Conservation (phyloP, 78 protist species). For the Monosiga brevicollis region DNA sequence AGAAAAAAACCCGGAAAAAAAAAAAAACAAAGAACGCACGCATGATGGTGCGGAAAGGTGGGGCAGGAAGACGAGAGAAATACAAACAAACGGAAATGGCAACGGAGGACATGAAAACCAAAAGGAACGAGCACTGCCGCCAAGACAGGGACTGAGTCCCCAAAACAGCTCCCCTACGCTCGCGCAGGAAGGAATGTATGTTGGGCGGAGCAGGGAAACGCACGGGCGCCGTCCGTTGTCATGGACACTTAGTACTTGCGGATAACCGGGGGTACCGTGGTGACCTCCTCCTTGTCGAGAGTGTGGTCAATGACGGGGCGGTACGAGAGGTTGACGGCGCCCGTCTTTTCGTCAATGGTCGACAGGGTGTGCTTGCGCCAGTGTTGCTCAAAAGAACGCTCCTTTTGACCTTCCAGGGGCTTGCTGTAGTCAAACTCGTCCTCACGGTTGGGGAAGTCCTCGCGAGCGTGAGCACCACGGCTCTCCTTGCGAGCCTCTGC, state of each 20-base stretch:
- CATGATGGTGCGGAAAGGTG: too few relatives aligned
- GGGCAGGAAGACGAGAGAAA: too few relatives aligned
- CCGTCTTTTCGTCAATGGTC: neutral
- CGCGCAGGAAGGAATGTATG: too few relatives aligned
- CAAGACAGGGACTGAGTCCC: too few relatives aligned
- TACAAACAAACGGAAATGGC: too few relatives aligned
- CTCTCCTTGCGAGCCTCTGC: conserved; percentile 94
- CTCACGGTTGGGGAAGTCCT: conserved; percentile 75
- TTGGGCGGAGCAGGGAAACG: too few relatives aligned
- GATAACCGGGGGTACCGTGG: conserved; percentile 18
- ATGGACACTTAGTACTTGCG: conserved; percentile 41
- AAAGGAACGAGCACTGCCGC: too few relatives aligned
- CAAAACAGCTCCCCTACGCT: too few relatives aligned
- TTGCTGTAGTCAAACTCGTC: conserved; percentile 30
- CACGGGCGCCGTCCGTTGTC: too few relatives aligned
- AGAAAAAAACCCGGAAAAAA: too few relatives aligned
- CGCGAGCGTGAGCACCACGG: conserved; percentile 99
- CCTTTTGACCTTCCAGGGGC: conserved; percentile 27
- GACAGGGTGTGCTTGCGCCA: conserved; percentile 96
- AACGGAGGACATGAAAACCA: too few relatives aligned
- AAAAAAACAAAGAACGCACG: too few relatives aligned
- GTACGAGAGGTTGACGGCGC: conserved; percentile 7
- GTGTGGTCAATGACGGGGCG: conserved; percentile 24
- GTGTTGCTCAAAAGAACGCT: conserved; percentile 72
- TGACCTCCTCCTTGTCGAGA: conserved; percentile 18